phyloP scores from a whole-genome alignment of 257 asterid species.

The Paulownia fortunei region DNA sequence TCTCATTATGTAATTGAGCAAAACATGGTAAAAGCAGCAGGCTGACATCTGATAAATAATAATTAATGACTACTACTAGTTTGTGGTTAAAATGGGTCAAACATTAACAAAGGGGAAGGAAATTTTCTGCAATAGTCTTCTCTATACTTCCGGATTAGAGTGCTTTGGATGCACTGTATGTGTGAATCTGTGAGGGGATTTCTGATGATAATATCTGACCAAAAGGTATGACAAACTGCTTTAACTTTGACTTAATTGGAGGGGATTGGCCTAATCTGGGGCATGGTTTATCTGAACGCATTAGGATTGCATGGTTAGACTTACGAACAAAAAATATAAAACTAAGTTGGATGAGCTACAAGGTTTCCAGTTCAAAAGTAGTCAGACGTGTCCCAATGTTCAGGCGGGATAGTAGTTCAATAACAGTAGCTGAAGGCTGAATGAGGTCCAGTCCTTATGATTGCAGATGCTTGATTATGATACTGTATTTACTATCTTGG shows the following conservation, averaged over 20 bases:
- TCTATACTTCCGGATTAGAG: neutral
- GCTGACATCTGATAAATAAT: neutral
- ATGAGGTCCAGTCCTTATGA: neutral
- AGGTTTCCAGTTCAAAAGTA: neutral
- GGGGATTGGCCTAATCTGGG: neutral
- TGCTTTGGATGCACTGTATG: neutral
- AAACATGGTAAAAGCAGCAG: neutral
- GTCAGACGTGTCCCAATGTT: neutral
- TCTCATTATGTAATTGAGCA: neutral
- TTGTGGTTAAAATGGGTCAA: neutral
- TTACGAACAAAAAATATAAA: too few species aligned
- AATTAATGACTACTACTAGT: neutral
- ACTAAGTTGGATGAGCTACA: neutral
- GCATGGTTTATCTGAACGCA: neutral
- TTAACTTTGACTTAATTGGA: neutral
- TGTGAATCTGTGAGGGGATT: neutral
- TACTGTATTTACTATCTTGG: neutral
- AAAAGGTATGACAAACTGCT: neutral
- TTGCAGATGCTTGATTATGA: neutral
- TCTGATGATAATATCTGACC: neutral
- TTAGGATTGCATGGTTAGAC: neutral
- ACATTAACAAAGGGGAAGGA: neutral
- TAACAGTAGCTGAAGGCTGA: neutral
- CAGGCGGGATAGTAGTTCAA: neutral
- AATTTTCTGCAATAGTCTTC: neutral